Evolutionary conservation across 768 basidiomycete species (phyloP).

Genomic region (Galerina sulciceps): DNA sequence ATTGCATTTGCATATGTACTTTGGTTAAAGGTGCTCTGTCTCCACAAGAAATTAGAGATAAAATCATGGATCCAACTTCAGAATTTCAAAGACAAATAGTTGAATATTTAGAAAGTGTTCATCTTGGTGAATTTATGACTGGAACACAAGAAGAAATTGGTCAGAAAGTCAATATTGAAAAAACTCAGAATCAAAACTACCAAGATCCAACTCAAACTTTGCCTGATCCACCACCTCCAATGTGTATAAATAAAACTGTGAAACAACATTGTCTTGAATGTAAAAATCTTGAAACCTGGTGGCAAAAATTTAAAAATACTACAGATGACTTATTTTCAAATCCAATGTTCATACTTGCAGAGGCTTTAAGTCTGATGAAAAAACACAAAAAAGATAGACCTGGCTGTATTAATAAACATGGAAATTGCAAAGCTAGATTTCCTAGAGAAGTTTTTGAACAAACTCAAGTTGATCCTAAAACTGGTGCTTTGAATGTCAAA

Average conservation of each 20-base stretch:
- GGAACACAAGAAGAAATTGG: slow-evolving; percentile 26
- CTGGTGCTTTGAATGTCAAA: slow-evolving; percentile 30
- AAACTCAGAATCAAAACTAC: not conserved
- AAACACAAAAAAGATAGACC: slow-evolving; percentile 17
- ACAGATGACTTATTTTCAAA: slow-evolving; percentile 30
- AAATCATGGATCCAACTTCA: slow-evolving; percentile 22
- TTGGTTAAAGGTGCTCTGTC: slow-evolving; percentile 13
- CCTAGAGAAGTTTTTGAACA: slow-evolving; percentile 24
- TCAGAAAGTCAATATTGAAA: not conserved
- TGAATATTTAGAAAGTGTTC: slow-evolving; percentile 26
- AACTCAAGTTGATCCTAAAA: slow-evolving; percentile 29
- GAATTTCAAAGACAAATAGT: slow-evolving; percentile 24
- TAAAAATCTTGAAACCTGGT: slow-evolving; percentile 18
- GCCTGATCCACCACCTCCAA: slow-evolving; percentile 21
- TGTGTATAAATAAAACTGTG: slow-evolving; percentile 8
- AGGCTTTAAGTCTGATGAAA: not conserved
- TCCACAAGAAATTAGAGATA: slow-evolving; percentile 36
- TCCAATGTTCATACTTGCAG: slow-evolving; percentile 34
- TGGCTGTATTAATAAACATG: slow-evolving; percentile 32
- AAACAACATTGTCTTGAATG: slow-evolving; percentile 10
- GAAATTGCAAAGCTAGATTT: slow-evolving; percentile 36
- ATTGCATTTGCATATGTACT: slow-evolving; percentile 32
- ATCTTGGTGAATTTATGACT: slow-evolving; percentile 33
- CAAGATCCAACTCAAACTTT: slow-evolving; percentile 26
- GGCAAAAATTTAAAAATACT: slow-evolving; percentile 13